Evolutionary conservation across 2,329 filamentous ascomycete genomes (phyloP).

Genomic region (Colletotrichum echinochloae): DNA sequence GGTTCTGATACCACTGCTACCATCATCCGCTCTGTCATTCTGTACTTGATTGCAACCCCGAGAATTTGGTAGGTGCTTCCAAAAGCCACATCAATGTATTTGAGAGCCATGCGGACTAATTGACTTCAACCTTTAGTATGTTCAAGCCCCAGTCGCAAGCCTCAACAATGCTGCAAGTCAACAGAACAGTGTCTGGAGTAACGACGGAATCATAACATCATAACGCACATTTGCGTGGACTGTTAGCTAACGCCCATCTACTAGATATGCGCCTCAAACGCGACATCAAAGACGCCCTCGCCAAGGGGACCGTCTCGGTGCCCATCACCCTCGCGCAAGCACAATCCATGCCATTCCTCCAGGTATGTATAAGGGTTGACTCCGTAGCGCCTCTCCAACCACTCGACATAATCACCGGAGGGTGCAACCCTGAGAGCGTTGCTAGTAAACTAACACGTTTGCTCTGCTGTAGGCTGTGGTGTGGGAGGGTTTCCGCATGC

Average conservation of each 20-base stretch:
- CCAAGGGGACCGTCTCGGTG: slow-evolving; percentile 3
- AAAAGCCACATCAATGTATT: slow-evolving; percentile 32
- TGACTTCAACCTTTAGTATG: neutral
- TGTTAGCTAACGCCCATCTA: neutral
- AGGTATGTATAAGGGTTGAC: slow-evolving; percentile 27
- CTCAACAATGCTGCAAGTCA: slow-evolving; percentile 3
- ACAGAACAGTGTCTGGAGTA: neutral
- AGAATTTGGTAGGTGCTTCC: slow-evolving; percentile 1
- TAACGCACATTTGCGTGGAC: neutral
- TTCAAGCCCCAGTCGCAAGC: neutral
- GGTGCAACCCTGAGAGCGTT: slow-evolving; percentile 1
- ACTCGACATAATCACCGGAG: neutral
- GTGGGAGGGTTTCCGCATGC: slow-evolving; percentile 12
- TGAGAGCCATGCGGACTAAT: neutral
- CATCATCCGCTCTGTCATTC: slow-evolving; percentile 59
- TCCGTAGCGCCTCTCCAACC: neutral
- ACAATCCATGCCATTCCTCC: slow-evolving; percentile 49
- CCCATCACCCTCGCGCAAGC: slow-evolving; percentile 39
- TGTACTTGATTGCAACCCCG: slow-evolving; percentile 61
- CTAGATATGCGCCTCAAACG: slow-evolving; percentile 7
- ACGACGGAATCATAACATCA: neutral
- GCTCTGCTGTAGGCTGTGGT: slow-evolving; percentile 5
- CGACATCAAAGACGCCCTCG: slow-evolving; percentile 3
- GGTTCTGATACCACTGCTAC: slow-evolving; percentile 64
- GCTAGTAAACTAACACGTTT: neutral